Evolutionary conservation across 2,329 filamentous ascomycete species (phyloP).

Genomic region (Phoma herbarum): DNA sequence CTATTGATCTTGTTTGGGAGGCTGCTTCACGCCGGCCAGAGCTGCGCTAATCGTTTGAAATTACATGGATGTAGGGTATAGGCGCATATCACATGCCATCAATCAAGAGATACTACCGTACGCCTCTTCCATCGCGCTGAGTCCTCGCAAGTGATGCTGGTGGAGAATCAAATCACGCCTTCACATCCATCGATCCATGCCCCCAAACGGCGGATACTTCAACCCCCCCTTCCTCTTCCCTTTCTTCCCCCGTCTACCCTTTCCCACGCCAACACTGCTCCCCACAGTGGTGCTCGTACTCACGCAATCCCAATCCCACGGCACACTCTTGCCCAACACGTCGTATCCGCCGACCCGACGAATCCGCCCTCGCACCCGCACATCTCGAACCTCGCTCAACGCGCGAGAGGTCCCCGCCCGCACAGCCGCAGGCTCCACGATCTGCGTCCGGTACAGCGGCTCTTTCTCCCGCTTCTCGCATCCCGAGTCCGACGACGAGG

Average conservation of each 20-base stretch:
- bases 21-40: not conserved
- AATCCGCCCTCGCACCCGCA: constrained; percentile 23
- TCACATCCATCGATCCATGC: constrained; percentile 38
- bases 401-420: constrained; percentile 40
- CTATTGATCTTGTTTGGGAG: constrained; percentile 1
- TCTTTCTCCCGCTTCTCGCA: constrained; percentile 22
- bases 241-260: constrained; percentile 9
- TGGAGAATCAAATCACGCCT: not conserved
- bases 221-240: constrained; percentile 22
- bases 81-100: not conserved
- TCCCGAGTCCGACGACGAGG: constrained; percentile 19
- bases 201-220: constrained; percentile 42
- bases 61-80: constrained; percentile 5
- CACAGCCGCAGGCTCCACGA: constrained; percentile 37
- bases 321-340: constrained; percentile 39
- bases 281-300: constrained; percentile 43
- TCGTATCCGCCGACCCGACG: constrained; percentile 45
- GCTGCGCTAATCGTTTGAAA: constrained; percentile 4
- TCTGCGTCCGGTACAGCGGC: constrained; percentile 43
- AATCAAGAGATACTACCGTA: constrained; percentile 2
- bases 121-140: not conserved
- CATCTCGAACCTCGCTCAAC: constrained; percentile 31
- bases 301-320: constrained; percentile 49
- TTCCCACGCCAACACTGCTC: constrained; percentile 19
- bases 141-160: not conserved